A percentile compares a stretch with the other conserved stretches of the same genome.
phyloP scores from a whole-genome alignment of 768 basidiomycete genomes.

The Suillus cothurnatus region DNA sequence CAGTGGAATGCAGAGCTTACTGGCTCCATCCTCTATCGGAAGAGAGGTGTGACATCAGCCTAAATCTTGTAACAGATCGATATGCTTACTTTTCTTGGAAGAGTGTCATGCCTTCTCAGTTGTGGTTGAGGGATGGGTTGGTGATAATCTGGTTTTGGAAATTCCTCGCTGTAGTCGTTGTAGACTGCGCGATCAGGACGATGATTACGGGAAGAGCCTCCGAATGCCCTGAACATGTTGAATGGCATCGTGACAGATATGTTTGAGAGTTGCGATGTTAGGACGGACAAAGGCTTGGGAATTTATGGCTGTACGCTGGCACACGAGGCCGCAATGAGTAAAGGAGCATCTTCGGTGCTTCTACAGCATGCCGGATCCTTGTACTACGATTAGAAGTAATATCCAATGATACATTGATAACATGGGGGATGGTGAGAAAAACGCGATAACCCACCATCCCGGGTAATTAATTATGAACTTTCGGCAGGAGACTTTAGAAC shows the following conservation, averaged over 20 bases:
- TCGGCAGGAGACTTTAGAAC: neutral
- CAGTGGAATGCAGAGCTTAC: slow-evolving; percentile 20
- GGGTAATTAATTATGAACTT: neutral
- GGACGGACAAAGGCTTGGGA: slow-evolving; percentile 16
- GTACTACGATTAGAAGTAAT: neutral
- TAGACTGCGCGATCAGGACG: slow-evolving; percentile 26
- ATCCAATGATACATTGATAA: slow-evolving; percentile 1
- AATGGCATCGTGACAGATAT: slow-evolving; percentile 35
- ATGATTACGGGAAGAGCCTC: slow-evolving; percentile 30
- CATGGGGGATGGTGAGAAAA: neutral
- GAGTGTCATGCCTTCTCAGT: slow-evolving; percentile 22
- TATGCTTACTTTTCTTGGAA: slow-evolving; percentile 6
- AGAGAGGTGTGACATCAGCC: neutral
- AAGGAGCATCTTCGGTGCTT: slow-evolving; percentile 8
- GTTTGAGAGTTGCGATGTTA: slow-evolving; percentile 19
- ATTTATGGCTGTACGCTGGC: slow-evolving; percentile 27
- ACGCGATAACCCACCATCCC: neutral
- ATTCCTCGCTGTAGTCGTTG: slow-evolving; percentile 29
- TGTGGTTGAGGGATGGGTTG: slow-evolving; percentile 10
- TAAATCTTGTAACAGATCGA: neutral
- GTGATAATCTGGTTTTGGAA: slow-evolving; percentile 30
- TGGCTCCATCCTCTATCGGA: slow-evolving; percentile 34
- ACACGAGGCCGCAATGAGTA: slow-evolving; percentile 31
- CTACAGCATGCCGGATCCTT: neutral
- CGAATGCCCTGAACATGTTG: slow-evolving; percentile 39